Percentiles rank a stretch among this genome's conserved stretches.
Evolutionary conservation across 225 moss, liverwort and hornwort species (phyloP).

Genomic region (Ulota crispa): DNA sequence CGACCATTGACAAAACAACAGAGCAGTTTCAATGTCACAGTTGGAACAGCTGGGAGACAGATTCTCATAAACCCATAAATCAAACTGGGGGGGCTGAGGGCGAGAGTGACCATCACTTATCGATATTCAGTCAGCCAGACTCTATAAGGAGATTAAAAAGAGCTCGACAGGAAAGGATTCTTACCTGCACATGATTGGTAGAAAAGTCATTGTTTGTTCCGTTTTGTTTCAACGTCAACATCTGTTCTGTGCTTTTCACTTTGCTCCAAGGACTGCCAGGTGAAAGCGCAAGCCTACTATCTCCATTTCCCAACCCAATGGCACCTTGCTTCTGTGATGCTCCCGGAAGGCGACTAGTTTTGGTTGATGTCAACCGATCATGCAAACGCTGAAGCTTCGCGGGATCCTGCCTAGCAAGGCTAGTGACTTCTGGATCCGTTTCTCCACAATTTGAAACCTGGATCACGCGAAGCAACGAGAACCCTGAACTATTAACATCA

Average conservation of each 20-base stretch:
- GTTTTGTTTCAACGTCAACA: conserved; percentile 34
- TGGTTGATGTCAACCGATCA: conserved; percentile 66
- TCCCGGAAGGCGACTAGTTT: conserved; percentile 38
- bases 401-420: conserved; percentile 67
- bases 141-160: conserved; percentile 19
- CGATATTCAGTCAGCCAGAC: neutral
- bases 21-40: neutral
- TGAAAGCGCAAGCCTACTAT: conserved; percentile 57
- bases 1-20: neutral
- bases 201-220: conserved; percentile 29
- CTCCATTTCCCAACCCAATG: conserved; percentile 48
- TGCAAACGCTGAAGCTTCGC: conserved; percentile 72
- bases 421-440: conserved; percentile 68
- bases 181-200: conserved; percentile 46
- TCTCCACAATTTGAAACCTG: conserved; percentile 72
- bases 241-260: conserved; percentile 59
- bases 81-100: conserved; percentile 1
- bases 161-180: conserved; percentile 14
- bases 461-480: conserved; percentile 23
- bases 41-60: conserved; percentile 8
- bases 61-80: conserved; percentile 1
- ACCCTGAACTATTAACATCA: conserved; percentile 16
- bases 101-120: neutral
- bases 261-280: conserved; percentile 78
- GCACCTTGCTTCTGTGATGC: conserved; percentile 51